Percentiles rank a stretch among this genome's conserved stretches.
Conservation (phyloP, 2,329 filamentous ascomycete species). For the Diaporthe nobilis region DNA sequence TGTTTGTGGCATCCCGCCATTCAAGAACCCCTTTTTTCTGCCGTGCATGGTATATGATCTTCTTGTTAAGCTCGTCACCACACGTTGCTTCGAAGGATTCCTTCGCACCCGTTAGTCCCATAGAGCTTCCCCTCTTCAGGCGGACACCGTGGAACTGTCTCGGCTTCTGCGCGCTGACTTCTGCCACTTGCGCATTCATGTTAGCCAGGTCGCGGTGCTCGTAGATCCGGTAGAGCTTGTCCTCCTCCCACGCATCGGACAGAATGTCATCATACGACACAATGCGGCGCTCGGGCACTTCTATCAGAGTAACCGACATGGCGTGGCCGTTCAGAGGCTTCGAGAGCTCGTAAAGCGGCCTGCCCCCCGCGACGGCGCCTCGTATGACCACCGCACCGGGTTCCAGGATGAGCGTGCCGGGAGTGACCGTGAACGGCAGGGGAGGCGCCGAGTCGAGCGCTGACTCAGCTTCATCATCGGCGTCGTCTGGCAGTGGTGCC, state of each 20-base stretch:
- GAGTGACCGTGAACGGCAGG: slow-evolving; percentile 34
- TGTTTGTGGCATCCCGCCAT: slow-evolving; percentile 24
- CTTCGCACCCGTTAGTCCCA: slow-evolving; percentile 4
- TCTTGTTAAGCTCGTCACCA: slow-evolving; percentile 5
- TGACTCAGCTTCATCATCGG: neutral
- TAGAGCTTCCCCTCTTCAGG: neutral
- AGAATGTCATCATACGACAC: slow-evolving; percentile 20
- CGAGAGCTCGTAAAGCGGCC: slow-evolving; percentile 33
- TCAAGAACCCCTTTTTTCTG: slow-evolving; percentile 34
- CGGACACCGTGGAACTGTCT: slow-evolving; percentile 21
- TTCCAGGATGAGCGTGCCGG: slow-evolving; percentile 27
- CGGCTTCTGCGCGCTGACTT: neutral
- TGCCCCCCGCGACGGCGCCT: neutral
- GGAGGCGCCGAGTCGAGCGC: slow-evolving; percentile 10
- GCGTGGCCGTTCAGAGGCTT: slow-evolving; percentile 17
- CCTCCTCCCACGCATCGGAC: neutral
- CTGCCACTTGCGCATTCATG: neutral
- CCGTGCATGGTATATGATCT: slow-evolving; percentile 9
- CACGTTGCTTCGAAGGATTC: neutral
- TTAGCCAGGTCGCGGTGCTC: neutral
- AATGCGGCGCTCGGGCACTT: neutral
- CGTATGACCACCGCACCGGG: slow-evolving; percentile 6
- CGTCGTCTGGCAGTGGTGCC: neutral
- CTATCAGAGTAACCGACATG: slow-evolving; percentile 1
- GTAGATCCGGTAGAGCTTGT: slow-evolving; percentile 32